Conservation (phyloP, 192 early-diverging fungal genomes). For the Backusella morwellensis region DNA sequence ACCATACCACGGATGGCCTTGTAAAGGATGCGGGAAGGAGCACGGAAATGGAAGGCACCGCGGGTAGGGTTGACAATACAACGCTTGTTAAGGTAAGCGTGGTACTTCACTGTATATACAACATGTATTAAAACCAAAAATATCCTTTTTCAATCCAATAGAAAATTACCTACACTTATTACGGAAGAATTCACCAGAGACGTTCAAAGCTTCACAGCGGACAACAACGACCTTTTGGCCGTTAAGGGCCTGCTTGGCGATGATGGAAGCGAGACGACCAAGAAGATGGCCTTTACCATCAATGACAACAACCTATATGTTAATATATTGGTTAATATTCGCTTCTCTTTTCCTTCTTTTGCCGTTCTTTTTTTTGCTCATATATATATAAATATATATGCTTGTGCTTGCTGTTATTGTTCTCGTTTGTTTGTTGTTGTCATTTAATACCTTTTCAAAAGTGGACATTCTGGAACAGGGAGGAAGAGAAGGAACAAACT, state of each 20-base stretch:
- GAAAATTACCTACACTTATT: constrained; percentile 88
- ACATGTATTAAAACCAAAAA: not conserved
- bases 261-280: constrained; percentile 95
- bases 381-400: not conserved
- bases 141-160: not conserved
- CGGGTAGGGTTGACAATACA: constrained; percentile 94
- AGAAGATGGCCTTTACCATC: constrained; percentile 99
- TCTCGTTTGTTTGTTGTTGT: not conserved
- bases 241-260: constrained; percentile 97
- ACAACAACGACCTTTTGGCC: constrained; percentile 98
- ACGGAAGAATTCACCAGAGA: constrained; percentile 97
- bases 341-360: not conserved
- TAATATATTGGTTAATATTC: not conserved
- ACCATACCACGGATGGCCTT: constrained; percentile 98
- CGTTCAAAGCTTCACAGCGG: constrained; percentile 98
- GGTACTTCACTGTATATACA: constrained; percentile 77
- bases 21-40: constrained; percentile 97
- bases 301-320: constrained; percentile 88
- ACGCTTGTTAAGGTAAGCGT: constrained; percentile 97
- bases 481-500: constrained; percentile 16
- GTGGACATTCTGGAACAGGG: constrained; percentile 26
- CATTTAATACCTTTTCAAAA: constrained; percentile 26
- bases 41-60: constrained; percentile 99
- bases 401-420: not conserved
- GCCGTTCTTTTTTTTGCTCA: not conserved